Evolutionary conservation across 495 filamentous ascomycete genomes (phyloP).

Genomic region (Penicillium paradoxum): DNA sequence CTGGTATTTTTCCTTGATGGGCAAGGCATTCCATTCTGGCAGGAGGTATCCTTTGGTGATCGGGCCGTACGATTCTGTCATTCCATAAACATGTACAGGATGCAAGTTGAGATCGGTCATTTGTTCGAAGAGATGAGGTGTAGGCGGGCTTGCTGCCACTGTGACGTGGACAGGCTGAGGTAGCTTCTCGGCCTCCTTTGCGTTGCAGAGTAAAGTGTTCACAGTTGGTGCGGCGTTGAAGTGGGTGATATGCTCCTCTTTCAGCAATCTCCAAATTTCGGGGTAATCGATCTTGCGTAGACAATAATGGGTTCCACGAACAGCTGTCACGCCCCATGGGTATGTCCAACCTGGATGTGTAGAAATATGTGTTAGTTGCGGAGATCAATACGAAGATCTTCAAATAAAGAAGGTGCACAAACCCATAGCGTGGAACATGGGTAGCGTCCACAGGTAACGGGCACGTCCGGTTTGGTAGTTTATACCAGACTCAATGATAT

Average conservation of each 20-base stretch:
- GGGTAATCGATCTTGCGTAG: conserved; percentile 92
- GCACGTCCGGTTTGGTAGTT: conserved; percentile 64
- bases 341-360: conserved; percentile 60
- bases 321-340: conserved; percentile 85
- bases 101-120: conserved; percentile 85
- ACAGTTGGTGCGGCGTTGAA: conserved; percentile 96
- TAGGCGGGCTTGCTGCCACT: conserved; percentile 87
- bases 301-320: conserved; percentile 91
- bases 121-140: conserved; percentile 81
- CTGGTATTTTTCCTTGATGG: conserved; percentile 66
- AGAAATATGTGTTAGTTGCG: neutral
- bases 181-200: conserved; percentile 62
- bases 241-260: conserved; percentile 80
- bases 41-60: conserved; percentile 91
- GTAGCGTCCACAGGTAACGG: conserved; percentile 86
- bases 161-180: conserved; percentile 75
- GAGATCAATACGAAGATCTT: neutral
- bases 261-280: conserved; percentile 82
- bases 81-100: conserved; percentile 91
- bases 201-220: conserved; percentile 84
- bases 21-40: conserved; percentile 71
- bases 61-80: conserved; percentile 95
- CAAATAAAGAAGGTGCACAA: conserved; percentile 10
- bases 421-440: conserved; percentile 95
- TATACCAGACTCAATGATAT: conserved; percentile 82